These are phyloP conservation scores for Hyaloscypha bicolor DNA, from an alignment of 495 filamentous ascomycete genomes.

Conservation along the genomic window DNA sequence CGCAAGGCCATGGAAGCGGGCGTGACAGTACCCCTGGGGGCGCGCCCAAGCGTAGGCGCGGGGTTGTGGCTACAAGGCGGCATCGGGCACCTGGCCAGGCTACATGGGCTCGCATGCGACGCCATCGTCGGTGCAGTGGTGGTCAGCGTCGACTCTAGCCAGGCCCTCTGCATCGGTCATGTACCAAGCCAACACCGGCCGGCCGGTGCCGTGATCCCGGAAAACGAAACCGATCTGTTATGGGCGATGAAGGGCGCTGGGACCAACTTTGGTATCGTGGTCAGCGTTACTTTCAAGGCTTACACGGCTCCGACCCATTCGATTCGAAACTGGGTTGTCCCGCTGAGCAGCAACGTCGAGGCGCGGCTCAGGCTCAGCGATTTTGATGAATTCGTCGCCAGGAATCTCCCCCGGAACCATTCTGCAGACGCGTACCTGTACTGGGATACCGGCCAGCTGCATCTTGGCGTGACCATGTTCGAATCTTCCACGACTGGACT, in stretches of 20 bases:
- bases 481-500: conserved; percentile 41
- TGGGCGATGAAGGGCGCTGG: conserved; percentile 66
- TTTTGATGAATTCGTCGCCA: conserved; percentile 48
- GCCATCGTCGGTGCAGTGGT: conserved; percentile 60
- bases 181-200: conserved; percentile 54
- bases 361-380: conserved; percentile 41
- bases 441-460: conserved; percentile 48
- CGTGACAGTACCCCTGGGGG: conserved; percentile 59
- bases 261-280: conserved; percentile 64
- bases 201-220: conserved; percentile 45
- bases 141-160: conserved; percentile 55
- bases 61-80: conserved; percentile 68
- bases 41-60: conserved; percentile 63
- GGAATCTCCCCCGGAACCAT: conserved; percentile 43
- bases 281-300: conserved; percentile 59
- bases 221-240: conserved; percentile 56
- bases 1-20: conserved; percentile 49
- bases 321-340: conserved; percentile 53
- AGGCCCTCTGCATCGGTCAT: conserved; percentile 51
- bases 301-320: conserved; percentile 46
- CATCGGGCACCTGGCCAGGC: conserved; percentile 60
- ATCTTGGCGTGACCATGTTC: conserved; percentile 58
- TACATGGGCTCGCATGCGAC: conserved; percentile 62
- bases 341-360: conserved; percentile 44
- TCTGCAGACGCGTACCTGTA: conserved; percentile 64